Evolutionary conservation across 2,329 filamentous ascomycete genomes (phyloP).

Genomic region (Aspergillus fructus): DNA sequence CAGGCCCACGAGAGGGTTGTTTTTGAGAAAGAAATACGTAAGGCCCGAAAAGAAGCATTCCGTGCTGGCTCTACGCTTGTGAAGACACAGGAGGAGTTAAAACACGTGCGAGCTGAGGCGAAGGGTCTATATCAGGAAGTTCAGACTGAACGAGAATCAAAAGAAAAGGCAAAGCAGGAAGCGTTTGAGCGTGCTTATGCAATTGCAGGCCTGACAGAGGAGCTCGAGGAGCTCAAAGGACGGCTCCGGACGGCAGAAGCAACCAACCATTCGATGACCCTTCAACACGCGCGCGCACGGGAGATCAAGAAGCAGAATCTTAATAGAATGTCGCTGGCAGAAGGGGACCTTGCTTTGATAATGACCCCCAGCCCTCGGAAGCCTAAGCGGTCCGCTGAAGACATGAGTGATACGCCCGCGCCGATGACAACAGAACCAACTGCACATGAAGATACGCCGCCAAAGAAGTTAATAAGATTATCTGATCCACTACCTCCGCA

Average conservation of each 20-base stretch:
- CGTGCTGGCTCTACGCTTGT: constrained; percentile 55
- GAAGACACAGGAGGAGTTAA: constrained; percentile 54
- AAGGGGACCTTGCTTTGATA: constrained; percentile 34
- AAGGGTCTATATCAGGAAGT: constrained; percentile 55
- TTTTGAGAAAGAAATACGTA: constrained; percentile 59
- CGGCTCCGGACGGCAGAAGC: constrained; percentile 41
- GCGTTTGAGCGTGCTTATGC: constrained; percentile 49
- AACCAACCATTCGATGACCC: constrained; percentile 32
- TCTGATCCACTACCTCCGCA: constrained; percentile 29
- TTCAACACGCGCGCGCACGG: constrained; percentile 36
- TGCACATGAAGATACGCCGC: background rate
- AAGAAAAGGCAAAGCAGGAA: constrained; percentile 47
- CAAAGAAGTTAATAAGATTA: constrained; percentile 23
- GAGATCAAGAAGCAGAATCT: constrained; percentile 30
- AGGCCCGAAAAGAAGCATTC: constrained; percentile 58
- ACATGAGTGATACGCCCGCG: constrained; percentile 24
- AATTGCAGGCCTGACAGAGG: constrained; percentile 45
- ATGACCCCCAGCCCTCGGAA: constrained; percentile 31
- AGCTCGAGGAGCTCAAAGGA: constrained; percentile 44
- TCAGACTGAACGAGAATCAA: constrained; percentile 48
- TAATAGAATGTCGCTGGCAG: constrained; percentile 28
- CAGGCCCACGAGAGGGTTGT: constrained; percentile 48
- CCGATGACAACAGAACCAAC: constrained; percentile 10
- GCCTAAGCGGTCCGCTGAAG: constrained; percentile 34
- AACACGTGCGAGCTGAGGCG: constrained; percentile 43